A percentile compares a stretch with the other conserved stretches of the same genome.
phyloP scores from a whole-genome alignment of 176 grass and related monocot species.

The Oryza australiensis region DNA sequence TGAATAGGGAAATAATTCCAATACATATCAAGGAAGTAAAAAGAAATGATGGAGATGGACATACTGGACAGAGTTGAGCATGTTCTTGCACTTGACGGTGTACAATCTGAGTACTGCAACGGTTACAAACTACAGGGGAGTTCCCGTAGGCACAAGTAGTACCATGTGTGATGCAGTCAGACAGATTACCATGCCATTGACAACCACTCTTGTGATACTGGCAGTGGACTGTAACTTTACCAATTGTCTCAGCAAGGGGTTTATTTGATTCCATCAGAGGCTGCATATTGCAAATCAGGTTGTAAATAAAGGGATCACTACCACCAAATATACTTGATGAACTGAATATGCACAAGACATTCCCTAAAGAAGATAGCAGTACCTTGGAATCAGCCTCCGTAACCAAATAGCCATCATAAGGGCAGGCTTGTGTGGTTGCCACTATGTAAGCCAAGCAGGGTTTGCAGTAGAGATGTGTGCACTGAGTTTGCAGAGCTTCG shows the following conservation, averaged over 20 bases:
- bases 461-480: constrained; percentile 99
- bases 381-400: constrained; percentile 97
- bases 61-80: constrained; percentile 91
- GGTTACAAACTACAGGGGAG: constrained; percentile 90
- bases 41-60: constrained; percentile 21
- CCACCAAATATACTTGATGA: constrained; percentile 20
- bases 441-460: constrained; percentile 86
- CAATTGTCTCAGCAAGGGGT: constrained; percentile 72
- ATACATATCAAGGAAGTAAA: constrained; percentile 8
- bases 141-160: constrained; percentile 75
- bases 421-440: constrained; percentile 89
- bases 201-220: constrained; percentile 91
- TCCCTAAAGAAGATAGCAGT: constrained; percentile 14
- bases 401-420: constrained; percentile 98
- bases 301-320: constrained; percentile 15
- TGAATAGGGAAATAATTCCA: constrained; percentile 3
- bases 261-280: constrained; percentile 79
- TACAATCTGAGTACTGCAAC: constrained; percentile 85
- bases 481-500: constrained; percentile 84
- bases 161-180: constrained; percentile 79
- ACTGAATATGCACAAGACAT: background rate
- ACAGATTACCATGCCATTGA: constrained; percentile 87
- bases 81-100: constrained; percentile 97
- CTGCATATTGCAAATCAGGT: constrained; percentile 51
- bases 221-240: constrained; percentile 78